phyloP scores from a whole-genome alignment of 208 protist species.

The Leishmania martiniquensis region DNA sequence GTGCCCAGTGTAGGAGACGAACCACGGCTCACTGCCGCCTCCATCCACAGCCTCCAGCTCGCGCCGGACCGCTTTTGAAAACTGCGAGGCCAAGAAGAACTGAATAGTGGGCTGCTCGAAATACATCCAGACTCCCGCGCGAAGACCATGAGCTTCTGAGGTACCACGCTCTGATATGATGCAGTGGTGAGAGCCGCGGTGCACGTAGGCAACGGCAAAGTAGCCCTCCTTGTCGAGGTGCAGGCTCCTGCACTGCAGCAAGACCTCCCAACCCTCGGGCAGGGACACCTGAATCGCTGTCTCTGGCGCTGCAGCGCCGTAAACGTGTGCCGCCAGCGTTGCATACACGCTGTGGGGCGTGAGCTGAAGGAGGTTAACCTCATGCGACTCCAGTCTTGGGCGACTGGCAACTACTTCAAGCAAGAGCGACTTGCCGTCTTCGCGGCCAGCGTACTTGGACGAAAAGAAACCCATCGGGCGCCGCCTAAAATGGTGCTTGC shows the following conservation, averaged over 20 bases:
- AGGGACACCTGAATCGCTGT: conserved; percentile 34
- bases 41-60: conserved; percentile 32
- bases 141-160: conserved; percentile 75
- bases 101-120: conserved; percentile 91
- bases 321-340: conserved; percentile 72
- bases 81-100: conserved; percentile 85
- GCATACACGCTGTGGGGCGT: conserved; percentile 81
- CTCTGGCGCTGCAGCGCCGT: conserved; percentile 44
- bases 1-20: conserved; percentile 89
- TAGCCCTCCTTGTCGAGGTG: conserved; percentile 88
- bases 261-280: conserved; percentile 74
- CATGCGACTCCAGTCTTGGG: conserved; percentile 45
- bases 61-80: conserved; percentile 79
- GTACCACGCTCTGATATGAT: conserved; percentile 91
- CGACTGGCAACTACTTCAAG: conserved; percentile 45
- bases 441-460: conserved; percentile 10
- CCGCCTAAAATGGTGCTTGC: neutral
- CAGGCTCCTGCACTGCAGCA: conserved; percentile 61
- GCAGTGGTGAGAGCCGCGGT: conserved; percentile 66
- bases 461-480: conserved; percentile 23
- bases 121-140: conserved; percentile 89
- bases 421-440: conserved; percentile 12
- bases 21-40: conserved; percentile 38
- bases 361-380: conserved; percentile 61
- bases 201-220: conserved; percentile 83